Base-by-base conservation (phyloP, 441 rosid species). In the Adansonia gregorii region DNA sequence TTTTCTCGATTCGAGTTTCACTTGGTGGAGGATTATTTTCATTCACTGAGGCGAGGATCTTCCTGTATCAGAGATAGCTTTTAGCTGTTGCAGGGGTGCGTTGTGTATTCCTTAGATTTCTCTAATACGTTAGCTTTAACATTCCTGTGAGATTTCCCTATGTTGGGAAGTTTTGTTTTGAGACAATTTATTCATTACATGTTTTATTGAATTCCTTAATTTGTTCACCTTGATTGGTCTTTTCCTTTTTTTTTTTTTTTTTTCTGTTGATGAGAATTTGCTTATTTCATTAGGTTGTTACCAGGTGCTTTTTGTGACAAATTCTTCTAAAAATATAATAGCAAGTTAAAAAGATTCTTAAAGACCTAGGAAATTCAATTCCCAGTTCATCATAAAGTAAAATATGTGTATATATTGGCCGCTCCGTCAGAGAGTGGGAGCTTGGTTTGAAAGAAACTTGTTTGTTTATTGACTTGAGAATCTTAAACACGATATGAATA, bases 121-220 rank as follows among this genome's bases (percentile, higher is more conserved):
- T 74, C 83, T n/a, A 17, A 49, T 77, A 81, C 73, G 69, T 52
- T 77, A 82, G 73, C 41, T 72, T 79, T 63, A 75, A 80, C 82
- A 73, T 75, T 76, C 78, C 43, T 49, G 63, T 51, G n/a, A 61
- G 75, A 75, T 83, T 78, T 82, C 78, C 82, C 78, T 6, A 2
- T 48, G 56, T 41, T 68, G 76, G 86, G 81, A 81, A 87, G 78
- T 87, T 85, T 85, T 85, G 86, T 74, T 82, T 75, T 15, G 71
- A 78, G 82, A 78, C 76, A 64, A 60, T 72, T 72, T 80, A 66
- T 74, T 75, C 59, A 71, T 80, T 35, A 51, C 74, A 59, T 73
- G 80, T 79, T 78, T 43, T 67, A 70, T 75, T 83, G 35, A 75
- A 76, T 76, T 77, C 75, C 72, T 67, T 78, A 20, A 46, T 46